Evolutionary conservation across 495 filamentous ascomycete species (phyloP).

Genomic region (Delitschia confertaspora): DNA sequence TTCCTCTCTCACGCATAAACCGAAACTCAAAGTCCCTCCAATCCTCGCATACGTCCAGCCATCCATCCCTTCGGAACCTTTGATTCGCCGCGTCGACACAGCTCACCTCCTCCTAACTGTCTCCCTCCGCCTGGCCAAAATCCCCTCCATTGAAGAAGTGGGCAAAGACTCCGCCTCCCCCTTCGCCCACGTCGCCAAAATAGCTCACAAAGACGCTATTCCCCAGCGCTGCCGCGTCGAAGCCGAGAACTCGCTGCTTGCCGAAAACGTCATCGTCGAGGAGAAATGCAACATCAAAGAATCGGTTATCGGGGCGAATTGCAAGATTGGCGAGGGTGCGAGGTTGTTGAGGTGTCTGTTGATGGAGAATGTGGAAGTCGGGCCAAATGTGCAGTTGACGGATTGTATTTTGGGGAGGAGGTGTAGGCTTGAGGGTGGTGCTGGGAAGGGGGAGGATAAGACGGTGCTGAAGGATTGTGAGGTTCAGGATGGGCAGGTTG

Average conservation of each 20-base stretch:
- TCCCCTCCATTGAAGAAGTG: constrained; percentile 57
- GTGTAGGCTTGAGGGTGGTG: constrained; percentile 60
- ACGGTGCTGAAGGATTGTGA: constrained; percentile 76
- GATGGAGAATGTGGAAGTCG: constrained; percentile 83
- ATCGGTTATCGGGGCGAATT: constrained; percentile 75
- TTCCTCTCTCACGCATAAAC: constrained; percentile 1
- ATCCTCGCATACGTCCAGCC: constrained; percentile 72
- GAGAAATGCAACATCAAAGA: constrained; percentile 81
- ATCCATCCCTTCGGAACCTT: constrained; percentile 38
- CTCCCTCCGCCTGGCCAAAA: constrained; percentile 78
- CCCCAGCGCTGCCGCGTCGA: constrained; percentile 63
- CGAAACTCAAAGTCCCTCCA: constrained; percentile 47
- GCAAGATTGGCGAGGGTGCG: constrained; percentile 71
- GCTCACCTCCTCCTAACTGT: constrained; percentile 66
- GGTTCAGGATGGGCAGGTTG: constrained; percentile 75
- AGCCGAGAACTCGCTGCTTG: constrained; percentile 71
- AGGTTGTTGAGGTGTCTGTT: constrained; percentile 71
- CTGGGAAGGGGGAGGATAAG: constrained; percentile 49
- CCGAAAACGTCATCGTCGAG: constrained; percentile 74
- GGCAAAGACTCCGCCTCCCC: constrained; percentile 48
- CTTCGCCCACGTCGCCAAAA: constrained; percentile 65
- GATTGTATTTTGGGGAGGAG: constrained; percentile 74
- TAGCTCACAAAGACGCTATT: constrained; percentile 69
- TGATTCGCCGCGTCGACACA: constrained; percentile 83
- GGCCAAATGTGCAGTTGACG: constrained; percentile 63